phyloP scores from a whole-genome alignment of 208 protist species.

The Crithidia sp. region DNA sequence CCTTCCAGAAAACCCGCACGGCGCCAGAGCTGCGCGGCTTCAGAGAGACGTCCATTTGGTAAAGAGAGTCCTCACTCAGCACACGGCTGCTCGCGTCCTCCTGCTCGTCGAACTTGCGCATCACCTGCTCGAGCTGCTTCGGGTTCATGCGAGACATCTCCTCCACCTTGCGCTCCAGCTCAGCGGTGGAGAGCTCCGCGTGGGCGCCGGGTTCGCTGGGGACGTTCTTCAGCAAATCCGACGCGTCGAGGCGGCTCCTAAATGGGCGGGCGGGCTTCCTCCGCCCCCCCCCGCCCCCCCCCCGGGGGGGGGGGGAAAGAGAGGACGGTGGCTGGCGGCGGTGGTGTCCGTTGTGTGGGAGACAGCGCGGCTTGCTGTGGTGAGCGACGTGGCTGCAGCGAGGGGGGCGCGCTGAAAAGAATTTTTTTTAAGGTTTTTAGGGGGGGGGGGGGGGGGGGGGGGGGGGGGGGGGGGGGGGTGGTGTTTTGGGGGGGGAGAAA shows the following conservation, averaged over 20 bases:
- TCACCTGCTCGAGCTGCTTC: constrained; percentile 71
- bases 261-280: no score
- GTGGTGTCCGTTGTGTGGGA: neutral
- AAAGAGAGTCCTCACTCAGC: constrained; percentile 85
- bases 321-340: no score
- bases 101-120: constrained; percentile 59
- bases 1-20: constrained; percentile 89
- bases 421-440: no score
- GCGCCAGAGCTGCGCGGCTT: constrained; percentile 62
- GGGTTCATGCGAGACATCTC: constrained; percentile 75
- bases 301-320: no score
- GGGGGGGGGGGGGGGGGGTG: no score
- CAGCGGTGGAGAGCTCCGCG: constrained; percentile 82
- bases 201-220: constrained; percentile 82
- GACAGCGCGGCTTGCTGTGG: neutral
- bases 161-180: constrained; percentile 87
- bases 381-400: neutral
- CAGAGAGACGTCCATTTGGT: constrained; percentile 92
- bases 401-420: no score
- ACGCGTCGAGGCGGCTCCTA: constrained; percentile 55
- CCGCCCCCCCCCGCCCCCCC: no score
- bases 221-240: constrained; percentile 60
- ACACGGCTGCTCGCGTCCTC: constrained; percentile 79
- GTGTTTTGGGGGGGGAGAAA: no score
- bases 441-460: no score